Percentiles rank a stretch among this genome's conserved stretches.
Conservation (phyloP, 306 rosid species). For the Castanea sativa region DNA sequence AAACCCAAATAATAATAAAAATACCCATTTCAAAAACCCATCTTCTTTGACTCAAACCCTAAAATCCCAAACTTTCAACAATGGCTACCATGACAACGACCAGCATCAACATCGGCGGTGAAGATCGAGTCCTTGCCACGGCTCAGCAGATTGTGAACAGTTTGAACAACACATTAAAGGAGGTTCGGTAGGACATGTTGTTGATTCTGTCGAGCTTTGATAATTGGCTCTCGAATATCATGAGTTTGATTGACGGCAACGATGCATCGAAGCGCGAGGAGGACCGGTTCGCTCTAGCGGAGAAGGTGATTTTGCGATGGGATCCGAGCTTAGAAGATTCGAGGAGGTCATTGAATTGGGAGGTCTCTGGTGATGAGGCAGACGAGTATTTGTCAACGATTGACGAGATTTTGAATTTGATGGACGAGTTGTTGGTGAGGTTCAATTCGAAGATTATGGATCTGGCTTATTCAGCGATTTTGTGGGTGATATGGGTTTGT, state of each 20-base stretch:
- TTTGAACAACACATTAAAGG: slow-evolving; percentile 64
- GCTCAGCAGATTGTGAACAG: slow-evolving; percentile 92
- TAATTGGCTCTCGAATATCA: slow-evolving; percentile 71
- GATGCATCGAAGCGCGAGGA: slow-evolving; percentile 40
- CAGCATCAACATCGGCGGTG: slow-evolving; percentile 39
- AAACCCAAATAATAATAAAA: too few species aligned
- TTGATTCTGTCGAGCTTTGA: slow-evolving; percentile 84
- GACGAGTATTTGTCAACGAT: slow-evolving; percentile 69
- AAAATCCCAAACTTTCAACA: slow-evolving; percentile 1
- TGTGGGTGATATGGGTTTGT: too few species aligned
- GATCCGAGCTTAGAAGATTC: slow-evolving; percentile 43
- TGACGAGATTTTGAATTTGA: slow-evolving; percentile 60
- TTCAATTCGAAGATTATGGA: slow-evolving; percentile 45
- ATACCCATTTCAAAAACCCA: too few species aligned
- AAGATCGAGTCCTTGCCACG: slow-evolving; percentile 83
- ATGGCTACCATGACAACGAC: slow-evolving; percentile 63
- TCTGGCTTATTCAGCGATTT: slow-evolving; percentile 59
- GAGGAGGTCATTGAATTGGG: slow-evolving; percentile 35
- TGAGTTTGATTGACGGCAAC: slow-evolving; percentile 60
- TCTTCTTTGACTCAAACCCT: background rate
- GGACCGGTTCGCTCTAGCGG: slow-evolving; percentile 65
- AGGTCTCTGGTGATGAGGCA: slow-evolving; percentile 49
- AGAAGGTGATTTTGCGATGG: slow-evolving; percentile 67
- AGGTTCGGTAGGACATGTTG: slow-evolving; percentile 88
- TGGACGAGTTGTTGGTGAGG: slow-evolving; percentile 58